These are phyloP conservation scores for Mrakia hoshinonis DNA, from an alignment of 768 basidiomycete genomes.

Conservation along the genomic window DNA sequence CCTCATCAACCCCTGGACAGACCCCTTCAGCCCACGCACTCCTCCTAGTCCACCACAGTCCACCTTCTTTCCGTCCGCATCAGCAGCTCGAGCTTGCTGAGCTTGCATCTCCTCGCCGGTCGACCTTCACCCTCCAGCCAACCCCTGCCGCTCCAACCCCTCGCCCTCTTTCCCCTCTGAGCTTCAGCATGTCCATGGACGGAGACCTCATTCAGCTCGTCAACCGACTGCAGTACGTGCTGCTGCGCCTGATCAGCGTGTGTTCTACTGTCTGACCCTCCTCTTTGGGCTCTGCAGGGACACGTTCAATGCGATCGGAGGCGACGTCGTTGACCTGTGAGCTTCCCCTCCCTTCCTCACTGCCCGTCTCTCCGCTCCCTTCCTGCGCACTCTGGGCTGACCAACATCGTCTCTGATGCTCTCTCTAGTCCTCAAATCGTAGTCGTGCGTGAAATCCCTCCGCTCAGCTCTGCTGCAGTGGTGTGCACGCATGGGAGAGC, in stretches of 20 bases:
- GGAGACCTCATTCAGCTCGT: constrained; percentile 87
- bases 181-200: constrained; percentile 56
- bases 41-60: too few relatives aligned
- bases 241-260: too few relatives aligned
- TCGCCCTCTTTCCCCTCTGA: background rate
- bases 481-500: too few relatives aligned
- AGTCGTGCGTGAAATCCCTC: constrained; percentile 35
- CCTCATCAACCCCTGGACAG: too few relatives aligned
- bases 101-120: background rate
- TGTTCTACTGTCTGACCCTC: too few relatives aligned
- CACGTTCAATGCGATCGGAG: constrained; percentile 43
- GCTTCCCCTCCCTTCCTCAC: constrained; percentile 18
- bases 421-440: constrained; percentile 44
- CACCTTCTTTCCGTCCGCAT: too few relatives aligned
- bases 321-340: constrained; percentile 43
- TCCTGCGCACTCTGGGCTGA: background rate
- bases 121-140: background rate
- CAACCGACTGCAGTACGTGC: constrained; percentile 90
- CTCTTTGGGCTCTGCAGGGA: constrained; percentile 49
- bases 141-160: background rate
- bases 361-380: background rate
- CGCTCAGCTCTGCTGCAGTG: background rate
- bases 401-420: background rate
- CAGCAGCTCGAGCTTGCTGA: background rate
- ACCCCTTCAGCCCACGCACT: too few relatives aligned